Percentiles rank a stretch among this genome's conserved stretches.
These are phyloP conservation scores for Coffea canephora DNA, from an alignment of 257 asterid genomes.

Conservation along the genomic window DNA sequence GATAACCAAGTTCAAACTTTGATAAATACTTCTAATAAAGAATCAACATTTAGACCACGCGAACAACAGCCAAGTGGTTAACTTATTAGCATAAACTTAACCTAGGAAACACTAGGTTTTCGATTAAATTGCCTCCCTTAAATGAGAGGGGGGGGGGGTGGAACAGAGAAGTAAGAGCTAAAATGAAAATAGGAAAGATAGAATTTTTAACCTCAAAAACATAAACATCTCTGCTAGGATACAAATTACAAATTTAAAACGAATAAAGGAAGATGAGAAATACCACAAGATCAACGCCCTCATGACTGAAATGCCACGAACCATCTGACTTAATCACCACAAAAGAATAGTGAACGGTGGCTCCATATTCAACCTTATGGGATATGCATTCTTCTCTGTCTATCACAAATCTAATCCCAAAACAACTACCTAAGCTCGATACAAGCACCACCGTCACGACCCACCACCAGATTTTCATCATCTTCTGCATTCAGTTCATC, in stretches of 20 bases:
- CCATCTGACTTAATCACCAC: constrained; percentile 90
- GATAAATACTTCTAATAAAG: neutral
- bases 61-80: neutral
- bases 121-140: neutral
- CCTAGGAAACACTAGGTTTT: neutral
- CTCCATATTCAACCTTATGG: constrained; percentile 89
- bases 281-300: constrained; percentile 98
- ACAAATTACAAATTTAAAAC: neutral
- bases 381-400: constrained; percentile 94
- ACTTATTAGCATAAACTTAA: neutral
- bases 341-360: constrained; percentile 82
- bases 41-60: neutral
- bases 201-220: neutral
- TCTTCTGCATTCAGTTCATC: constrained; percentile 45
- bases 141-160: no score
- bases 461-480: constrained; percentile 21
- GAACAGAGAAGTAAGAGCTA: neutral
- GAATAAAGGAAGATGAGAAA: neutral
- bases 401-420: constrained; percentile 79
- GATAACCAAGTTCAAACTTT: neutral
- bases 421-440: constrained; percentile 42
- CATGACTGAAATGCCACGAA: constrained; percentile 74
- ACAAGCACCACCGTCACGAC: constrained; percentile 34
- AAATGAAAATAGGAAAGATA: neutral
- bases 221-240: neutral